Evolutionary conservation across 306 rosid species (phyloP), one percentile per base, ranked within the genome.

Genomic region (Cercis canadensis): DNA sequence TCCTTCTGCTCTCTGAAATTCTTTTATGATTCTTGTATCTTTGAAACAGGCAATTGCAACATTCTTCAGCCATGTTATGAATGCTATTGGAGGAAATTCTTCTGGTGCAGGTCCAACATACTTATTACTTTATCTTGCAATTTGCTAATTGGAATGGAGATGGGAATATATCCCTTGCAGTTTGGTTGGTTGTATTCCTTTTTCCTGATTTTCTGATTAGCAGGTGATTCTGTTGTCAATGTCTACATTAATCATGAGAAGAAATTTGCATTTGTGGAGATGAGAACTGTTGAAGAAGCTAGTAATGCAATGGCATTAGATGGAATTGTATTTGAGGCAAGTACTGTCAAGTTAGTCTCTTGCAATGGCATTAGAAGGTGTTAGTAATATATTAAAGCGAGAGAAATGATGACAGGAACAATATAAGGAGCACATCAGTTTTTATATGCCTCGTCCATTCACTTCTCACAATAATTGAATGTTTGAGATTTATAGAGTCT

Each of bases 221-320:
- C 73, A 87, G 96, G 94, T 75, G 94, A 90, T 74, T 82, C 96
- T 0, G 96, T 90, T 64, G 96, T 90, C 66, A 90, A 87, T 63
- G 96, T 90, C 58, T 90, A 87, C 73, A 90, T 90, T 65, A 90
- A 90, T 84, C 94, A 86, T 44, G 96, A 90, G 79, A 90, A 90
- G 87, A 90, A 87, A 77, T 90, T 87, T 82, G 96, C 96, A 14
- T 90, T 87, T 58, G 94, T 90, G 80, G 96, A 90, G 84, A 90
- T 90, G 94, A 87, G 96, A 82, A 83, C 94, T 11, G 94, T 90
- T 69, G 96, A 90, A 77, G 96, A 90, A 80, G 96, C 96, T 40
- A 90, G 96, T 74, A 90, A 87, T 84, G 93, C 93, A 54, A 90
- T 90, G 96, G 88, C 96, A 66, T 82, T 90, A 66, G 96, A 90